phyloP scores from a whole-genome alignment of 2,329 filamentous ascomycete genomes.

The Calonectria multiphialidica region DNA sequence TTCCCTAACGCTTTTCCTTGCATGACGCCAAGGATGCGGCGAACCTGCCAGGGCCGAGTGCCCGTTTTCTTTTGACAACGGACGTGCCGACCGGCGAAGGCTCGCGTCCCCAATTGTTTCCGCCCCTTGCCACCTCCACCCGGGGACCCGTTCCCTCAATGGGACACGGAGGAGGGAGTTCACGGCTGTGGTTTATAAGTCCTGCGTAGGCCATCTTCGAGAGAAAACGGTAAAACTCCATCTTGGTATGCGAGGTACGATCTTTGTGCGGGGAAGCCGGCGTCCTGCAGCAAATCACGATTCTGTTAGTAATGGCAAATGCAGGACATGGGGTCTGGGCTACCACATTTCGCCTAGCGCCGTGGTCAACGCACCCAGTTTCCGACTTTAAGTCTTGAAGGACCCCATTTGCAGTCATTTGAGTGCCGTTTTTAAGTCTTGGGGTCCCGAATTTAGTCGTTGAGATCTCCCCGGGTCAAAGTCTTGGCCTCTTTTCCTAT shows the following conservation, averaged over 20 bases:
- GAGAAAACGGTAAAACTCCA: background rate
- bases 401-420: background rate
- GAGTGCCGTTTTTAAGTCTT: background rate
- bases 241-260: background rate
- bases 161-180: background rate
- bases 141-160: background rate
- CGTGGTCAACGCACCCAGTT: background rate
- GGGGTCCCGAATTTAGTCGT: background rate
- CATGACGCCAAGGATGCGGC: background rate
- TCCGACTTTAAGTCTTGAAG: slow-evolving; percentile 9
- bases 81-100: background rate
- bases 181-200: background rate
- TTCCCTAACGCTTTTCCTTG: no score
- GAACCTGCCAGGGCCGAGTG: background rate
- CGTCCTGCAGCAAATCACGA: background rate
- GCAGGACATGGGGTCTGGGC: background rate
- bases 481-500: slow-evolving; percentile 6
- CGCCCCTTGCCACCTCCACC: no score
- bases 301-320: background rate
- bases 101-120: background rate
- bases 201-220: background rate
- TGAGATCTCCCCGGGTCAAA: background rate
- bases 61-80: background rate
- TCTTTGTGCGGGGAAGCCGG: background rate
- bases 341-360: slow-evolving; percentile 13